Conservation (phyloP, 2,329 filamentous ascomycete genomes). For the Moelleriella libera region DNA sequence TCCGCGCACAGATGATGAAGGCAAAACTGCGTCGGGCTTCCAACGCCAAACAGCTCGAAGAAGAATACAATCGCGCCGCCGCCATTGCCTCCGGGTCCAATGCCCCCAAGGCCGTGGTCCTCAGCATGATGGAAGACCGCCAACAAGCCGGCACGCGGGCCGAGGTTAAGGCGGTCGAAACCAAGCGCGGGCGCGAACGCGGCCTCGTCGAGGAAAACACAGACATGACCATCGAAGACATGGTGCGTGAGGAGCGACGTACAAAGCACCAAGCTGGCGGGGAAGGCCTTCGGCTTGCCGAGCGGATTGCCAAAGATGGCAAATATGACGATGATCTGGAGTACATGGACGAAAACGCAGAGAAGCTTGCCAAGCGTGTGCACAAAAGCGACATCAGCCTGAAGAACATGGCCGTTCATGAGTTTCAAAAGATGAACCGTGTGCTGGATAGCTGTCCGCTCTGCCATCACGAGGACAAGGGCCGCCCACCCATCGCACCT, state of each 20-base stretch:
- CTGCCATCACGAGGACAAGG: slow-evolving; percentile 77
- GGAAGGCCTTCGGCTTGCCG: slow-evolving; percentile 70
- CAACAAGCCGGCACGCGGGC: slow-evolving; percentile 61
- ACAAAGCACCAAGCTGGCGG: slow-evolving; percentile 66
- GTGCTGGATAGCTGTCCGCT: slow-evolving; percentile 80
- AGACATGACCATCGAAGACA: slow-evolving; percentile 92
- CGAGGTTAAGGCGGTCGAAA: slow-evolving; percentile 68
- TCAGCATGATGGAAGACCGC: slow-evolving; percentile 80
- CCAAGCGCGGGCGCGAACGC: slow-evolving; percentile 69
- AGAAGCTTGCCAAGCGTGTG: slow-evolving; percentile 73
- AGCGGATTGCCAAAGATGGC: slow-evolving; percentile 83
- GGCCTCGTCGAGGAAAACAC: slow-evolving; percentile 82
- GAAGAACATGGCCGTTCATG: slow-evolving; percentile 72
- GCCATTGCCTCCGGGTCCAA: slow-evolving; percentile 40
- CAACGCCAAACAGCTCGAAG: slow-evolving; percentile 63
- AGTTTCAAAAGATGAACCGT: slow-evolving; percentile 80
- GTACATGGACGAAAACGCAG: slow-evolving; percentile 94
- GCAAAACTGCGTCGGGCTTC: slow-evolving; percentile 72
- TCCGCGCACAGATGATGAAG: slow-evolving; percentile 92
- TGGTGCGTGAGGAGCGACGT: slow-evolving; percentile 86
- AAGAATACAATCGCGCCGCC: slow-evolving; percentile 67
- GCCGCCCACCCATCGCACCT: slow-evolving; percentile 65
- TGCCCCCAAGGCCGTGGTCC: slow-evolving; percentile 51
- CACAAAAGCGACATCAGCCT: slow-evolving; percentile 81
- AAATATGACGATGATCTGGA: slow-evolving; percentile 89